A percentile compares a stretch with the other conserved stretches of the same genome.
phyloP scores from a whole-genome alignment of 345 rosid species.

The Erodium maritimum region DNA sequence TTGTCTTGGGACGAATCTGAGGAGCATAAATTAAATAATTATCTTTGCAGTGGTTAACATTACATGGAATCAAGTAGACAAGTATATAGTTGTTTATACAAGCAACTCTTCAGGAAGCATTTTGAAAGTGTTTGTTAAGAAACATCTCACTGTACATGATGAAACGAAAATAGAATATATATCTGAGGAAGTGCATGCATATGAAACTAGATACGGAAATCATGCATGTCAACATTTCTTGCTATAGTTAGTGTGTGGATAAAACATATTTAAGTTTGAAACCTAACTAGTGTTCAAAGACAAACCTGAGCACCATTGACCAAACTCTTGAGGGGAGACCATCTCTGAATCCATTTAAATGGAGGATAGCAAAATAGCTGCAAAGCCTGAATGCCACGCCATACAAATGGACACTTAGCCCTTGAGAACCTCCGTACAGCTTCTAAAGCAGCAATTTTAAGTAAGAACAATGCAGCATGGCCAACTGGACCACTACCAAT shows the following conservation, averaged over 20 bases:
- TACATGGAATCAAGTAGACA: not conserved
- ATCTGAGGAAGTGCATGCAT: not conserved
- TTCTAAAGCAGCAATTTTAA: conserved; percentile 77
- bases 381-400: conserved; percentile 73
- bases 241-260: not conserved
- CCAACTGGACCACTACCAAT: conserved; percentile 22
- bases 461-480: conserved; percentile 49
- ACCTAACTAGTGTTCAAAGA: not conserved
- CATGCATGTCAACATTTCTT: not conserved
- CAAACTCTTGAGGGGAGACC: conserved; percentile 75
- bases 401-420: conserved; percentile 59
- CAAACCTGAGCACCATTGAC: conserved; percentile 74
- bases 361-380: conserved; percentile 84
- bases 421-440: conserved; percentile 60
- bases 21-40: not conserved
- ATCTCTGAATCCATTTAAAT: conserved; percentile 67
- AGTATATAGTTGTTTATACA: no score
- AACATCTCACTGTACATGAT: not conserved
- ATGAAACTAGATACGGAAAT: not conserved
- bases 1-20: not conserved
- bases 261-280: not conserved
- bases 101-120: not conserved
- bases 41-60: not conserved
- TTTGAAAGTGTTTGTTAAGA: no score
- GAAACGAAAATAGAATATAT: no score